phyloP scores from a whole-genome alignment of 1,284 basidiomycete species.

The Sanghuangporus baumii region DNA sequence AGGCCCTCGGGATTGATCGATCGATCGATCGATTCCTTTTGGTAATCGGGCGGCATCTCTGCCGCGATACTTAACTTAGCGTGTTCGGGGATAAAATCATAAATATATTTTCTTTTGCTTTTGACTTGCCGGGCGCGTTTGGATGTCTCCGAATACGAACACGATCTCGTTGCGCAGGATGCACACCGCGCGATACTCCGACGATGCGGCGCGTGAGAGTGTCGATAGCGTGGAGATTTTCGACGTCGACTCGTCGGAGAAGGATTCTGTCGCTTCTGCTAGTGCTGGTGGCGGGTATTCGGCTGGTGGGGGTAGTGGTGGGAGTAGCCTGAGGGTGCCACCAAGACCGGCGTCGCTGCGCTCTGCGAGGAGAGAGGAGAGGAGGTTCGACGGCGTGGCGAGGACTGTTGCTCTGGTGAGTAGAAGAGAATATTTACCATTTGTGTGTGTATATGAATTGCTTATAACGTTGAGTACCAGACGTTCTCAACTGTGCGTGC shows the following conservation, averaged over 20 bases:
- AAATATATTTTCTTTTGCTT: too few species aligned
- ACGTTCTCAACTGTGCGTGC: background rate
- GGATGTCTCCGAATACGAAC: too few species aligned
- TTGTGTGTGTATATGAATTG: background rate
- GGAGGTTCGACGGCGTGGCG: constrained; percentile 36
- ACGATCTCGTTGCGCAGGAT: too few species aligned
- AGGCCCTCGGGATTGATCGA: background rate
- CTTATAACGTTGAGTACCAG: background rate
- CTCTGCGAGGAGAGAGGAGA: constrained; percentile 31
- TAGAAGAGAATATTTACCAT: too few species aligned
- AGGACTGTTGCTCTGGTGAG: constrained; percentile 36
- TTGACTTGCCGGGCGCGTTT: too few species aligned
- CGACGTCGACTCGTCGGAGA: background rate
- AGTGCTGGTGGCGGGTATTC: background rate
- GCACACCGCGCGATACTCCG: background rate
- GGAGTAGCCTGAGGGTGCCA: background rate
- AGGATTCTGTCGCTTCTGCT: background rate
- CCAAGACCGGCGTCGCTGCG: background rate
- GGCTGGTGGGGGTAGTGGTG: background rate
- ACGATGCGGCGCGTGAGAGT: background rate
- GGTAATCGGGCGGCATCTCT: background rate
- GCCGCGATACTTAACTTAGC: too few species aligned
- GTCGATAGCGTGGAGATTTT: background rate
- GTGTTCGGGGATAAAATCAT: too few species aligned
- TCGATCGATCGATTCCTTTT: background rate